Percentiles rank a stretch among this genome's conserved stretches.
Conservation (phyloP, 148 eudicot genomes). For the Drosera capensis region DNA sequence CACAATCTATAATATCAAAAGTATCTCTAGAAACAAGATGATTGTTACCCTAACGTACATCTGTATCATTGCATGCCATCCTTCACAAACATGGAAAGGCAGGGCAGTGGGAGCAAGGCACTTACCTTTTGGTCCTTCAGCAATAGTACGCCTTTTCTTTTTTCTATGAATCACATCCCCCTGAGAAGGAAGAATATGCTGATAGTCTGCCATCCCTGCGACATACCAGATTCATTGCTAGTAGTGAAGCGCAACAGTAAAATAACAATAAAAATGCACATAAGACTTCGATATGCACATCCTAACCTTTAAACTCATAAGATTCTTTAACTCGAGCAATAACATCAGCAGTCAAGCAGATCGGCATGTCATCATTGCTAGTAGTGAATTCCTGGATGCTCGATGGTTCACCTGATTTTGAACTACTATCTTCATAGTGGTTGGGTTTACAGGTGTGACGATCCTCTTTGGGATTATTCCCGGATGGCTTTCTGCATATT, state of each 20-base stretch:
- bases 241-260: neutral
- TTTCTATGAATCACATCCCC: slow-evolving; percentile 52
- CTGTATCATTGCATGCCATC: no score
- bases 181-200: slow-evolving; percentile 81
- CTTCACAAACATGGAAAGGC: no score
- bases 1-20: no score
- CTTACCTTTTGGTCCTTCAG: slow-evolving; percentile 48
- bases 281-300: neutral
- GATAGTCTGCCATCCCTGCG: slow-evolving; percentile 93
- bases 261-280: neutral
- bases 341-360: slow-evolving; percentile 47
- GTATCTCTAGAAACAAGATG: no score
- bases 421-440: neutral
- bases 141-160: slow-evolving; percentile 49
- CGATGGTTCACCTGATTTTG: neutral
- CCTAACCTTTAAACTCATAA: slow-evolving; percentile 71
- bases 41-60: no score
- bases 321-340: slow-evolving; percentile 61
- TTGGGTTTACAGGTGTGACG: neutral
- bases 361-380: slow-evolving; percentile 14
- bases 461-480: slow-evolving; percentile 13
- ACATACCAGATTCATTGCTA: slow-evolving; percentile 1
- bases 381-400: no score
- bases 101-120: slow-evolving; percentile 5
- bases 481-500: slow-evolving; percentile 35